Base-by-base conservation (phyloP, 78 protist species). In the slime mould (Dictyostelium discoideum) region DNA sequence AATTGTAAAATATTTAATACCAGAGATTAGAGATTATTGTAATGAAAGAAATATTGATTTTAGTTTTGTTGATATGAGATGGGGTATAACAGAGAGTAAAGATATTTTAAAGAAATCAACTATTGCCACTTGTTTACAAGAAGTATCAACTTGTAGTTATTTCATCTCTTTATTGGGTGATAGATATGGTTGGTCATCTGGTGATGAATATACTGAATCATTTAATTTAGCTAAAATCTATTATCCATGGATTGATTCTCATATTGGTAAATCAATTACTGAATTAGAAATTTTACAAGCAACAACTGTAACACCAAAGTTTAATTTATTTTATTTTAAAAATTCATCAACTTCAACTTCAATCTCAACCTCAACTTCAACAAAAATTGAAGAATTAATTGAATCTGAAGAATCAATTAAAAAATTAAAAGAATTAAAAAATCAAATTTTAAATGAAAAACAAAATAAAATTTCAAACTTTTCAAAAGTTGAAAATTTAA, bases 161-260 rank as follows among this genome's bases (percentile, higher is more conserved):
- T 90, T 90, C 69, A 20, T 90, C 4, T 90, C 95, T 2, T 46
- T 90, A 50, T 16, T 90, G 37, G 95, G 95, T 39, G 42, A 90
- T 8, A 85, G 95, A 26, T 90, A 90, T 90, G 95, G 95, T 37
- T 90, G 95, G 95, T 54, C 44, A 13, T 40, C 57, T 5, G 95
- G 95, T 54, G 85, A 50, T 9, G 67, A 78, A 60, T 90, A 90
- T 20, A 72, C 37, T 37, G 42, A 63, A 9, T 65, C 95, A 80
- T 83, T 82, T 24, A 37, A 83, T 11, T 39, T 50, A 2, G 95
- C 89, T 6, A 29, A n/a, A 10, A 40, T 37, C 1, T 81, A 76
- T 20, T 67, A 46, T 16, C 88, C 87, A 26, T 90, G 95, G 95
- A 57, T 90, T 48, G 37, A 77, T 7, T 3, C 48, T 2, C 40